Evolutionary conservation across 345 rosid species (phyloP), one percentile per base, ranked within the genome.

Genomic region (Boechera divaricarpa): DNA sequence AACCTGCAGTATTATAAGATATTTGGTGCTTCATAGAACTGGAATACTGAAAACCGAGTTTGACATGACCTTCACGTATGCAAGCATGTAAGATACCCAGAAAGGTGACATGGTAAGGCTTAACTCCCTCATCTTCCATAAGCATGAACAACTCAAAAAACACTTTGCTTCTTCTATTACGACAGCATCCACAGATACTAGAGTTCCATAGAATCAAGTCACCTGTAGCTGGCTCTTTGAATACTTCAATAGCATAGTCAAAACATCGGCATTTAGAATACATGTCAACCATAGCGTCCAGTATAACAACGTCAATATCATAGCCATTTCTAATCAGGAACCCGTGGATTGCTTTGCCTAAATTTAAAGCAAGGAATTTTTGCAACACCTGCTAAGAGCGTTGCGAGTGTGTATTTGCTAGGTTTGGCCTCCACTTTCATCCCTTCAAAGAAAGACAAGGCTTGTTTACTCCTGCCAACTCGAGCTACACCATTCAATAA

Each of bases 161-260:
- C 36, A 85, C 85, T 47, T 74, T 78, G 63, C 90, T 86, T 82
- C 82, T 85, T 79, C 89, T 84, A 42, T 85, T 86, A 72, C 83
- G 87, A 82, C 82, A 86, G 45, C 88, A 87, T 66, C 96, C 97
- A 32, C 86, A 72, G 76, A 91, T 82, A 41, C 91, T 79, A 24
- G 92, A 82, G 84, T 94, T 90, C 91, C 96, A 94, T 56, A 90
- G 86, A 74, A 86, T 44, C 75, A 90, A 59, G 74, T 94, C 94
- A n/a, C 81, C 70, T 31, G 83, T 75, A 81, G 69, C 78, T 36
- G 85, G 80, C 79, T 85, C 84, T 65, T 44, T 72, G 69, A 91
- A 94, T 68, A 90, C 88, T 53, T 47, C 38, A 15, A 87, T 64
- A 65, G 97, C 96, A 58, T 88, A 86, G 38, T 54, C 60, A 47